Conservation (phyloP, 371 early-diverging fungal genomes). For the Mucor velutinosus region DNA sequence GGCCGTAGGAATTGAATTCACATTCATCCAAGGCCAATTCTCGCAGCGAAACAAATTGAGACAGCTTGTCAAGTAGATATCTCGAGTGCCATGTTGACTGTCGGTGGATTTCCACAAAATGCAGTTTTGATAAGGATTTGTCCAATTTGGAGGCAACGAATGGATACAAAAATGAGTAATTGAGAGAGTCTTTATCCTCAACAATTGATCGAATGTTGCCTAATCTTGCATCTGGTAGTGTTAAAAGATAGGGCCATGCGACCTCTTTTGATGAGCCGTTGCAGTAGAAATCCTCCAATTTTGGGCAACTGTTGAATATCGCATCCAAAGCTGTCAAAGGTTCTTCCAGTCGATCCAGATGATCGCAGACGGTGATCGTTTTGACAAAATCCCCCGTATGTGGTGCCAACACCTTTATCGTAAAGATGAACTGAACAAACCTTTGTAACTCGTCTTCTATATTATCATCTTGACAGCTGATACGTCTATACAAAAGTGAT, state of each 20-base stretch:
- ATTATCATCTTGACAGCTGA: neutral
- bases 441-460: neutral
- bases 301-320: neutral
- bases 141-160: neutral
- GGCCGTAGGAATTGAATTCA: neutral
- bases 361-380: neutral
- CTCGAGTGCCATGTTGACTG: neutral
- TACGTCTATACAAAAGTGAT: neutral
- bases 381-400: neutral
- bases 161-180: neutral
- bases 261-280: neutral
- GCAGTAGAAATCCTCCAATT: neutral
- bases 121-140: neutral
- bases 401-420: neutral
- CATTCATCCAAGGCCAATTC: neutral
- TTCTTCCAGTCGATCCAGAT: neutral
- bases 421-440: neutral
- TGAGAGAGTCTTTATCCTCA: neutral
- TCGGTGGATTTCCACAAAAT: neutral
- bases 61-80: neutral
- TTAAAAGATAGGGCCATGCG: neutral
- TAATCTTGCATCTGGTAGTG: neutral
- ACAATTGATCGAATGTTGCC: neutral
- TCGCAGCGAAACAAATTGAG: neutral
- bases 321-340: neutral